Conservation (phyloP, 1,139 yeast genomes). For the Yamadazyma triangularis region DNA sequence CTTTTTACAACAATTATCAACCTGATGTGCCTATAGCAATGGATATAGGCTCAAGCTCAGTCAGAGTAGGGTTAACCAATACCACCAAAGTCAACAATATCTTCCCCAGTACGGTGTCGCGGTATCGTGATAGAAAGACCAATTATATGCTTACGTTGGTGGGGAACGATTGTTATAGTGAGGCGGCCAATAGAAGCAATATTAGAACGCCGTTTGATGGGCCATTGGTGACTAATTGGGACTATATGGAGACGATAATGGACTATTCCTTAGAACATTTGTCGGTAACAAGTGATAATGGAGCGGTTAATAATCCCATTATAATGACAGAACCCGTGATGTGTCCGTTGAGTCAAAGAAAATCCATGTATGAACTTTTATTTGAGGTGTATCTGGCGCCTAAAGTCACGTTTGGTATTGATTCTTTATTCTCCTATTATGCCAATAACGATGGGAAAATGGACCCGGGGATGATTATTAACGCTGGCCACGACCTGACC, state of each 20-base stretch:
- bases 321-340: constrained; percentile 76
- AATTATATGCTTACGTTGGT: constrained; percentile 62
- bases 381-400: constrained; percentile 81
- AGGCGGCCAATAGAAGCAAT: constrained; percentile 62
- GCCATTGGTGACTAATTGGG: constrained; percentile 87
- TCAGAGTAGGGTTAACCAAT: constrained; percentile 70
- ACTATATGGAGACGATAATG: constrained; percentile 71
- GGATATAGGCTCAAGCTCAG: constrained; percentile 69
- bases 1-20: constrained; percentile 49
- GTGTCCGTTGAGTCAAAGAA: constrained; percentile 64
- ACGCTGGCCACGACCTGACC: constrained; percentile 80
- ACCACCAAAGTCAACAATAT: constrained; percentile 52
- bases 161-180: constrained; percentile 79
- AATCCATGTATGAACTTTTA: constrained; percentile 69
- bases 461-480: constrained; percentile 62
- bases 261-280: constrained; percentile 82
- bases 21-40: constrained; percentile 70
- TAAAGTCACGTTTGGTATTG: constrained; percentile 74
- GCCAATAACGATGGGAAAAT: constrained; percentile 36
- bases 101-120: constrained; percentile 67
- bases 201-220: constrained; percentile 86
- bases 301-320: constrained; percentile 69
- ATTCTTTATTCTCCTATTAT: constrained; percentile 71
- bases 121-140: constrained; percentile 75
- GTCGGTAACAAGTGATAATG: constrained; percentile 53